Base-by-base conservation (phyloP, 73 alveolate species). In the Paramecium octaurelia region DNA sequence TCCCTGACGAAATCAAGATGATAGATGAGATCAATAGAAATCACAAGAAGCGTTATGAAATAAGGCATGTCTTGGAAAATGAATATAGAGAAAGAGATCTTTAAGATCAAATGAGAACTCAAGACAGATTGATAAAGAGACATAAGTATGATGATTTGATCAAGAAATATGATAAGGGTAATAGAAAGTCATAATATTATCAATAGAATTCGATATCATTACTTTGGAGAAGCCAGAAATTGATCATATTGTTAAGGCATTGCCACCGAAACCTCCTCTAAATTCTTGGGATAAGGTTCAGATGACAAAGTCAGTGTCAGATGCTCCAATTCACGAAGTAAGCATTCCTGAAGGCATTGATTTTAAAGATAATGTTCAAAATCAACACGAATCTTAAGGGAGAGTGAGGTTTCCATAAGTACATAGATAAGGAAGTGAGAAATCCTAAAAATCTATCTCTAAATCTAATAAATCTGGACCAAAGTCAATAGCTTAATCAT, bases 191-290 rank as follows among this genome's bases (percentile, higher is more conserved):
- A 7, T 12, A 71, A 73, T 29, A 9, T 73, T 1, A 20, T 14
- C 8, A 8, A 31, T 68, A 75, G 88, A 75, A 35, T 75, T 75
- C 16, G 88, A 75, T 75, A 75, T 75, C 21, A 29, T 75, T 9
- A 75, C 88, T 14, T 36, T 75, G 38, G 68, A 75, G n/a, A 75
- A 75, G 23, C 88, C 88, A 36, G 57, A 75, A 75, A 75, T 75
- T 10, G 88, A 75, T 44, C 88, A 75, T 75, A 75, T 75, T 36
- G 35, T 75, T 34, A 75, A 75, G n/a, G 88, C 88, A 36, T 75
- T 75, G 10, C 88, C 88, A 34, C 88, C 88, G 1, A 75, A 75
- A 75, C 88, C 88, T n/a, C 88, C 88, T 35, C 10, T 31, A 75
- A 75, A 29, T 34, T 75, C 88, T 31, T 75, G 88, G 88, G 88